phyloP scores from a whole-genome alignment of 2,329 filamentous ascomycete species.

The Paracoccidioides brasiliensis region DNA sequence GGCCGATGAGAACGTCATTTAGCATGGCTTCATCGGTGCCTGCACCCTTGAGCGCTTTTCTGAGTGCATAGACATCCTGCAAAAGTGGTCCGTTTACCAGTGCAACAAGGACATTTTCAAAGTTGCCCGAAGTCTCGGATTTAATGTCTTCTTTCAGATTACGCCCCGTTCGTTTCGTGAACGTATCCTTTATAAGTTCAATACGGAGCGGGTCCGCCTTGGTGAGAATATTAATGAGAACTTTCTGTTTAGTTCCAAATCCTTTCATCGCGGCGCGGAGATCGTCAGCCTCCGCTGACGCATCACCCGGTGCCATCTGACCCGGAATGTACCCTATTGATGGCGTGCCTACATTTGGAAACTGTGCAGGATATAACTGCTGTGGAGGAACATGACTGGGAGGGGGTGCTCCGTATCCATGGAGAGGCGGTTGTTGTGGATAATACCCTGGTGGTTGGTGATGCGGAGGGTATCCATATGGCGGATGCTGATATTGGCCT shows the following conservation, averaged over 20 bases:
- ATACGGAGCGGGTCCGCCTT: conserved; percentile 62
- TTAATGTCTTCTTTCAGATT: conserved; percentile 60
- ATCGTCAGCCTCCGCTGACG: conserved; percentile 49
- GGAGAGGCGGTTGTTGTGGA: background rate
- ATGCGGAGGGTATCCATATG: conserved; percentile 8
- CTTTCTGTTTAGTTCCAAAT: conserved; percentile 66
- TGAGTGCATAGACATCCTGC: conserved; percentile 58
- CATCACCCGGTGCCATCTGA: conserved; percentile 52
- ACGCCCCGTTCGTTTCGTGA: conserved; percentile 46
- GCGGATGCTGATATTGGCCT: conserved; percentile 8
- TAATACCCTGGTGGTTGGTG: conserved; percentile 3
- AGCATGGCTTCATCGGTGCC: conserved; percentile 80
- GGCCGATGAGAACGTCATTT: conserved; percentile 71
- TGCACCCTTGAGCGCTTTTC: conserved; percentile 59
- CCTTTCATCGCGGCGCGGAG: conserved; percentile 74
- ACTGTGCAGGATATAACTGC: conserved; percentile 15
- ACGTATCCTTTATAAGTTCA: conserved; percentile 49
- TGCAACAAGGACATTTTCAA: conserved; percentile 55
- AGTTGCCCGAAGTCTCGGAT: conserved; percentile 59
- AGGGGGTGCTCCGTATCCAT: conserved; percentile 4
- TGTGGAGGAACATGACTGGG: background rate
- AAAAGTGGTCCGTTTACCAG: conserved; percentile 63
- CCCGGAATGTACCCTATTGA: conserved; percentile 56
- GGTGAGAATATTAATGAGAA: conserved; percentile 52
- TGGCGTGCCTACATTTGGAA: conserved; percentile 40